These are phyloP conservation scores for Annona squamosa DNA, from an alignment of 164 flowering plant species.

Conservation along the genomic window DNA sequence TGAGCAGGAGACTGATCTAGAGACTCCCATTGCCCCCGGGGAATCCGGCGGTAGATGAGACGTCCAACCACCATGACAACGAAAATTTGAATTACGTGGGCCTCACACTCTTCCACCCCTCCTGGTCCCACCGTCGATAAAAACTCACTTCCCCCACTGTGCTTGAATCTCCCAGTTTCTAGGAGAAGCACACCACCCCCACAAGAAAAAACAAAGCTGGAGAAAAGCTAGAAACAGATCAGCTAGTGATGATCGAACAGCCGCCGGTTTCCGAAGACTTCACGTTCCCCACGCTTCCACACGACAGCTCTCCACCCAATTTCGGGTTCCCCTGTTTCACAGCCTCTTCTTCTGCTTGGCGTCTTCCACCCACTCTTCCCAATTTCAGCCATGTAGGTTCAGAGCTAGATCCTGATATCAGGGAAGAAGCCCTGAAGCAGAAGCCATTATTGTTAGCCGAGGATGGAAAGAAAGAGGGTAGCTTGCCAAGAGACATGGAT, in stretches of 20 bases:
- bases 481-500: neutral
- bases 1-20: neutral
- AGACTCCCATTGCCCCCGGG: conserved; percentile 9
- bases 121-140: neutral
- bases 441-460: conserved; percentile 21
- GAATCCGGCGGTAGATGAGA: conserved; percentile 23
- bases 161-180: conserved; percentile 1
- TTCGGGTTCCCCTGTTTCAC: conserved; percentile 20
- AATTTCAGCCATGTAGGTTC: conserved; percentile 1
- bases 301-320: conserved; percentile 5
- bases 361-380: conserved; percentile 16
- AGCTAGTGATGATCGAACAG: neutral
- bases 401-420: neutral
- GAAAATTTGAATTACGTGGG: conserved; percentile 3
- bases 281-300: conserved; percentile 37
- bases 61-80: conserved; percentile 14
- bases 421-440: neutral
- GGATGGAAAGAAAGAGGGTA: neutral
- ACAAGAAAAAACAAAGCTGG: too few relatives aligned
- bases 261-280: conserved; percentile 35
- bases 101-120: conserved; percentile 1
- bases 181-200: neutral
- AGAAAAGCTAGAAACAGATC: neutral
- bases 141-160: conserved; percentile 1
- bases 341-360: conserved; percentile 34